Evolutionary conservation across 2,329 filamentous ascomycete species (phyloP), one percentile per base, ranked within the genome.

Genomic region (Madurella fahalii): DNA sequence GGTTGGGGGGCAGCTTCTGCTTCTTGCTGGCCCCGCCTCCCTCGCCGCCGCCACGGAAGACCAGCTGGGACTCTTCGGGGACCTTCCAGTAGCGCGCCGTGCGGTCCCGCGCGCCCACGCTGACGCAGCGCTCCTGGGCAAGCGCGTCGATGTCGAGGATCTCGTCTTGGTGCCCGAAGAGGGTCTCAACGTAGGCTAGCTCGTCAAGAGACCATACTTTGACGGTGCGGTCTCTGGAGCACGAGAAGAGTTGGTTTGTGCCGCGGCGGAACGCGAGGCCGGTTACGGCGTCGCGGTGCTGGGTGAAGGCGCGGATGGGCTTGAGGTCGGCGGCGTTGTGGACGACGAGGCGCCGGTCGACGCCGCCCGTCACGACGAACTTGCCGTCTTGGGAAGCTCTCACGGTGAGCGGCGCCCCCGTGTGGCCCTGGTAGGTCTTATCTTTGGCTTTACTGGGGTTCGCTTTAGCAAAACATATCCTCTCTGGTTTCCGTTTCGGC

Each of bases 21-120:
- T 81, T 83, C 63, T 80, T 82, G 58, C 80, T 78, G 37, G 63
- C 62, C 31, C 63, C 59, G 25, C 78, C 25, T 25, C 25, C 76
- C 9, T 74, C 72, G 41, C 85, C 87, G 58, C 91, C 90, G 54
- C 92, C 93, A 46, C 93, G 86, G 72, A 97, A 99, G 2, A 97
- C 92, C 7, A 99, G 82, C 69, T 99, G 94, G 1, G 88, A 90
- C 74, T 99, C 93, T 65, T 99, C 94, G 4, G 90, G 84, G 1
- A 99, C 92, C 72, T 96, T 96, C 94, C 94, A 99, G 63, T 96
- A 74, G 55, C 94, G 81, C 40, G 93, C 94, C 2, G 92, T 96
- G 54, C 93, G 85, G 70, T 99, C 94, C 61, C 94, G 81, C 5
- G 90, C 87, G 52, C 94, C 94, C 16, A 96, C 94, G 58, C 87